Conservation (phyloP, 2,329 filamentous ascomycete genomes). For the Sporothrix variecibatus region DNA sequence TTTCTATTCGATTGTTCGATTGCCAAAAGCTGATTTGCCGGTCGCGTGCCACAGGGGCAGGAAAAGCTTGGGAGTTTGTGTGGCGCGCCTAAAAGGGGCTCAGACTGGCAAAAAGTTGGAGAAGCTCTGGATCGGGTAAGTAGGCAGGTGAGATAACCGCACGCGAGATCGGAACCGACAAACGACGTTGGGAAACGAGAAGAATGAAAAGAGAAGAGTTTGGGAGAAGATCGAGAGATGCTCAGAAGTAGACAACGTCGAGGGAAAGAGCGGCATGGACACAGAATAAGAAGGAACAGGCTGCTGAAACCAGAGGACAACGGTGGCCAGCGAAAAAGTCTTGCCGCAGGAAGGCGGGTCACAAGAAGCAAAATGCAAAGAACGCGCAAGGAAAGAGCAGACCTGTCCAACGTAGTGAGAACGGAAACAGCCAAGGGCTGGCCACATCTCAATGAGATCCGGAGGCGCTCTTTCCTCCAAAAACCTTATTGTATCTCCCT, state of each 20-base stretch:
- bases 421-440: constrained; percentile 5
- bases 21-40: constrained; percentile 16
- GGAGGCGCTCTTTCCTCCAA: not conserved
- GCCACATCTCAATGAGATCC: not conserved
- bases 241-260: not conserved
- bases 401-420: not conserved
- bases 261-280: not conserved
- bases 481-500: not conserved
- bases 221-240: not conserved
- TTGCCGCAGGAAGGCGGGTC: constrained; percentile 8
- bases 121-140: constrained; percentile 10
- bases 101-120: constrained; percentile 2
- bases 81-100: constrained; percentile 15
- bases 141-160: not conserved
- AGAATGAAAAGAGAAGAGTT: not conserved
- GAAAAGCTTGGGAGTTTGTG: not conserved
- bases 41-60: constrained; percentile 5
- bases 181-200: not conserved
- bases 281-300: not conserved
- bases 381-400: not conserved
- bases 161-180: constrained; percentile 1
- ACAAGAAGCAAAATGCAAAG: not conserved
- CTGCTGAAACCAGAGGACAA: not conserved
- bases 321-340: not conserved
- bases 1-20: not conserved